Percentiles rank a stretch among this genome's conserved stretches.
phyloP scores from a whole-genome alignment of 2,329 filamentous ascomycete genomes.

The Teratosphaeria epicoccoides region DNA sequence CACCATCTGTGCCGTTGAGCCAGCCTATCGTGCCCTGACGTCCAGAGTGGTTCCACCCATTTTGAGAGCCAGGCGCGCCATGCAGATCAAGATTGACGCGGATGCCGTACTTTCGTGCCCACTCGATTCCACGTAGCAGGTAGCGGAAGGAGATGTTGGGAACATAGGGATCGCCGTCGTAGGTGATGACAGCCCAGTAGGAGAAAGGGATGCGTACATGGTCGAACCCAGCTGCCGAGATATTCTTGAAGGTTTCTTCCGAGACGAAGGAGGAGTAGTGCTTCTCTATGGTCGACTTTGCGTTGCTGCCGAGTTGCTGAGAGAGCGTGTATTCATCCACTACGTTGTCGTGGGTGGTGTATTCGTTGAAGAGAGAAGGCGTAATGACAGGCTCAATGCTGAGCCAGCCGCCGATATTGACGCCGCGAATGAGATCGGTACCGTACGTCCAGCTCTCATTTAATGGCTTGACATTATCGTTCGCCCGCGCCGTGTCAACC shows the following conservation, averaged over 20 bases:
- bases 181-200: slow-evolving; percentile 87
- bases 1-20: slow-evolving; percentile 82
- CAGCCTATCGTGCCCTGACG: slow-evolving; percentile 70
- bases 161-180: slow-evolving; percentile 79
- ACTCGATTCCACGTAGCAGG: slow-evolving; percentile 84
- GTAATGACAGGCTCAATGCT: slow-evolving; percentile 91
- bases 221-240: slow-evolving; percentile 78
- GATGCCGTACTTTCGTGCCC: slow-evolving; percentile 81
- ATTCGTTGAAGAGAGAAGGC: slow-evolving; percentile 73
- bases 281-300: slow-evolving; percentile 62
- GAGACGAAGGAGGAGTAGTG: slow-evolving; percentile 88
- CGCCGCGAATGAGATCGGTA: slow-evolving; percentile 69
- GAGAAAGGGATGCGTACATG: slow-evolving; percentile 93
- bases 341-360: slow-evolving; percentile 50
- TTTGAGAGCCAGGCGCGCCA: slow-evolving; percentile 83
- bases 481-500: slow-evolving; percentile 72
- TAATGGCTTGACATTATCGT: slow-evolving; percentile 68
- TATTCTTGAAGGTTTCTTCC: slow-evolving; percentile 72
- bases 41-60: slow-evolving; percentile 96
- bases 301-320: slow-evolving; percentile 56
- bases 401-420: slow-evolving; percentile 91
- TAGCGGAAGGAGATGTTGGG: slow-evolving; percentile 85
- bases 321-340: slow-evolving; percentile 83
- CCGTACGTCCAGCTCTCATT: slow-evolving; percentile 70
- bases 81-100: slow-evolving; percentile 90